phyloP scores from a whole-genome alignment of 805 yeast species.

The Candida patagonica region DNA sequence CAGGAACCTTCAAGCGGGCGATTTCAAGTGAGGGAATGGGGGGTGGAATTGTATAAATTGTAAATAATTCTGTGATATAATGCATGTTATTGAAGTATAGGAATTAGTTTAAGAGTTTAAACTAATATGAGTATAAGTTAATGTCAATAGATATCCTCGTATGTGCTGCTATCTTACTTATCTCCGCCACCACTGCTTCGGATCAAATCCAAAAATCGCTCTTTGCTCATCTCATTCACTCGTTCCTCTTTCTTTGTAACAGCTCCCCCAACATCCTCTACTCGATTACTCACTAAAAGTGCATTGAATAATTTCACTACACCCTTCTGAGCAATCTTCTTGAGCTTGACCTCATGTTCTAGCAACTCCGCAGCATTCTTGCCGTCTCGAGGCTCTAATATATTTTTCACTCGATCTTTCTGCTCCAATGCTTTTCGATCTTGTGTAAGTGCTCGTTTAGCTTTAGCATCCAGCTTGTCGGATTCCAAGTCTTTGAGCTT shows the following conservation, averaged over 20 bases:
- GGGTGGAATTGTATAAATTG: not conserved
- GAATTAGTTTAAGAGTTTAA: no score
- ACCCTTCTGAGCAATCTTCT: slow-evolving; percentile 81
- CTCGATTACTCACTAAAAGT: slow-evolving; percentile 64
- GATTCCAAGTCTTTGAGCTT: slow-evolving; percentile 65
- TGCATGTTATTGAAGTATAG: no score
- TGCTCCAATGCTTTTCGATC: slow-evolving; percentile 67
- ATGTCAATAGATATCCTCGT: not conserved
- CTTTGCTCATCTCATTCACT: slow-evolving; percentile 71
- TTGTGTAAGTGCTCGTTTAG: slow-evolving; percentile 54
- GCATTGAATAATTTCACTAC: slow-evolving; percentile 81
- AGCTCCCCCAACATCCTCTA: slow-evolving; percentile 30
- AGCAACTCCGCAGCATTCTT: slow-evolving; percentile 40
- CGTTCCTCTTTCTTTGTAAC: slow-evolving; percentile 31
- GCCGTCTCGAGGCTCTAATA: slow-evolving; percentile 52
- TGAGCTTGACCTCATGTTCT: slow-evolving; percentile 59
- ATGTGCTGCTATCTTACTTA: not conserved
- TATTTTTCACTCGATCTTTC: slow-evolving; percentile 54
- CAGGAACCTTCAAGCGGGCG: slow-evolving; percentile 75
- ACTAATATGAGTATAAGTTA: no score
- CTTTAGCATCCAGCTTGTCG: slow-evolving; percentile 76
- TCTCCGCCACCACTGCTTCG: slow-evolving; percentile 24
- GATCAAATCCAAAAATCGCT: slow-evolving; percentile 79
- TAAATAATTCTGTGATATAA: not conserved
- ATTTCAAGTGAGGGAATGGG: slow-evolving; percentile 45